Evolutionary conservation across 192 early-diverging fungal species (phyloP).

Genomic region (Coemansia asiatica): DNA sequence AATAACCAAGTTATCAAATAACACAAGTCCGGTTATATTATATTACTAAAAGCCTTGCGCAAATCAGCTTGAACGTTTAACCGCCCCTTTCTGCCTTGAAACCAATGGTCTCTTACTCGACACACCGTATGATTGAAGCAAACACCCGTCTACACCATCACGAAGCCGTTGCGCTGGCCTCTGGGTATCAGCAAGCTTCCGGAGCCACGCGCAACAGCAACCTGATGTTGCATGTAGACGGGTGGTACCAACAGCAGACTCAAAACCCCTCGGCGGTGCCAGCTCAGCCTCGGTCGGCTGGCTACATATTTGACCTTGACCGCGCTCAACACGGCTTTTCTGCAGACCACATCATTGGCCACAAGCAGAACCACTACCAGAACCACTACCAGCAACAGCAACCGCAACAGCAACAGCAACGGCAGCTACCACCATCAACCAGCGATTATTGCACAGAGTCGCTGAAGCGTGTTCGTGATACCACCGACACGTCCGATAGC

Average conservation of each 20-base stretch:
- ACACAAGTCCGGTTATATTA: background rate
- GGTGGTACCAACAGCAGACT: slow-evolving; percentile 38
- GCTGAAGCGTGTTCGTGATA: slow-evolving; percentile 5
- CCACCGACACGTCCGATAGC: background rate
- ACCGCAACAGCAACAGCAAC: background rate
- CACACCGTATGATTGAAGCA: slow-evolving; percentile 41
- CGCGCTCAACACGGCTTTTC: slow-evolving; percentile 5
- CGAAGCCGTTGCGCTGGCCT: slow-evolving; percentile 20
- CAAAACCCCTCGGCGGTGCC: slow-evolving; percentile 7
- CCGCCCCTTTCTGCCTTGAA: background rate
- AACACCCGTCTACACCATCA: slow-evolving; percentile 56
- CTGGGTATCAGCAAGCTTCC: slow-evolving; percentile 1
- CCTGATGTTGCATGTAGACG: slow-evolving; percentile 57
- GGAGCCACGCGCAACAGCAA: slow-evolving; percentile 21
- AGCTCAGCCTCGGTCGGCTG: background rate
- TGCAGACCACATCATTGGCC: background rate
- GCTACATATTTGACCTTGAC: background rate
- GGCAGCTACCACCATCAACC: background rate
- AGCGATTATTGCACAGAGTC: slow-evolving; percentile 12
- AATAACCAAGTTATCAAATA: background rate
- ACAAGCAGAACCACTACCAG: slow-evolving; percentile 1
- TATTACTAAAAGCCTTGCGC: background rate
- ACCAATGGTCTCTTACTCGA: slow-evolving; percentile 34
- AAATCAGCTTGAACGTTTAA: background rate
- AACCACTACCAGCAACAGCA: slow-evolving; percentile 11